Evolutionary conservation across 176 grass and related monocot species (phyloP), one percentile per base, ranked within the genome.

Genomic region (Aegilops tauschii): DNA sequence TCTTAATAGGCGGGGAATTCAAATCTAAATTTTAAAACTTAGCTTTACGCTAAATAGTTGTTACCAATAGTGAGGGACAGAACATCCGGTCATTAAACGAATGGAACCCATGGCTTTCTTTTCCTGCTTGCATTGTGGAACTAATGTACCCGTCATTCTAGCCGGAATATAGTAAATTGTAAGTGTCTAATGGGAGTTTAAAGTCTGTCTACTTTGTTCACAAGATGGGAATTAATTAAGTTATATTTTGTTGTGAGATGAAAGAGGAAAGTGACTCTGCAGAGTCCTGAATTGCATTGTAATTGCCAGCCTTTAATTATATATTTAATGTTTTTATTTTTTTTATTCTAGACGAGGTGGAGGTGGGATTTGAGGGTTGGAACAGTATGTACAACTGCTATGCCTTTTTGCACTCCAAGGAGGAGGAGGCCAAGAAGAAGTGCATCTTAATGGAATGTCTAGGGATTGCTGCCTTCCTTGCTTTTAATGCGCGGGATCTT

Each of bases 301-400:
- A 74, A 79, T 90, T 74, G 2, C 13, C 21, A 36, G 34, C 23
- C 77, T 86, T 18, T 52, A 11, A 64, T 9, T 69, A 45, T 28
- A 29, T 7, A 0, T 54, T 16, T 29, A 32, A 73, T 49, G 39
- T 39, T 39, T 74, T 2, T 76, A 11, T 61, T 82, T 12, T 52
- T 3, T 10, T 30, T 73, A 49, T 81, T 87, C 59, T 73, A 93
- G 92, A 37, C 2, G 79, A 89, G 0, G 90, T 96, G 45, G 94
- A 96, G 32, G 90, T 99, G 30, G 92, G 77, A 7, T 82, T 88
- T 6, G 90, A 97, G 73, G 93, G 94, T 32, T 99, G 97, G 97
- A 93, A 94, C 50, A 79, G 63, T 62, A 83, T 93, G 85, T 89
- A 94, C 12, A 88, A 88, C 59, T 73, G 83, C 12, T 96, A 96